phyloP scores from a whole-genome alignment of 805 yeast species.

The Sporopachydermia quercuum region DNA sequence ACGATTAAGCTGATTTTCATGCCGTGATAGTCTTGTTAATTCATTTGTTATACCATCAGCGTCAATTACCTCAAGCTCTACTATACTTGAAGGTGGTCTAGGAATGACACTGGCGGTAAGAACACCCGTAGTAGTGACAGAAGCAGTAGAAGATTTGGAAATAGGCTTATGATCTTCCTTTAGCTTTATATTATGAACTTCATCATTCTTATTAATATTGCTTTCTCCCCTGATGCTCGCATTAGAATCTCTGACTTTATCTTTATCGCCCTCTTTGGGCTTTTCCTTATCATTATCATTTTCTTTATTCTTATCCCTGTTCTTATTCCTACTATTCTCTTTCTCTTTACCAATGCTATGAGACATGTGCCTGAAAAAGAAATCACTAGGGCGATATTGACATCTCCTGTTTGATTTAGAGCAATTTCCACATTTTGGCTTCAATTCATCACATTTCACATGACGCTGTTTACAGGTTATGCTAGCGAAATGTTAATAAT shows the following conservation, averaged over 20 bases:
- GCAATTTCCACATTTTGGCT: constrained; percentile 7
- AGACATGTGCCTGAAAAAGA: constrained; percentile 3
- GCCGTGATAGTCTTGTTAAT: too few relatives aligned
- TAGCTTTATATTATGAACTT: too few relatives aligned
- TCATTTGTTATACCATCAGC: too few relatives aligned
- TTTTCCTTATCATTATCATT: constrained; percentile 13
- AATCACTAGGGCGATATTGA: constrained; percentile 5
- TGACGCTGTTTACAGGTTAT: constrained; percentile 8
- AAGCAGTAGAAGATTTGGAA: background rate
- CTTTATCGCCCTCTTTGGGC: constrained; percentile 12
- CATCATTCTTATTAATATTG: background rate
- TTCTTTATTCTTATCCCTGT: constrained; percentile 14
- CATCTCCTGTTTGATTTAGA: constrained; percentile 5
- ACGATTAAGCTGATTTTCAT: too few relatives aligned
- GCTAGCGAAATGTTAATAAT: constrained; percentile 3
- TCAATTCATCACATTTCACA: constrained; percentile 7
- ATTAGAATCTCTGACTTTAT: constrained; percentile 8
- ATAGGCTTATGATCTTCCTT: too few relatives aligned
- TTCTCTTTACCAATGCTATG: constrained; percentile 7
- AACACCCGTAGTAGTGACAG: too few relatives aligned
- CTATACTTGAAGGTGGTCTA: too few relatives aligned
- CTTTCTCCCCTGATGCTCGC: background rate
- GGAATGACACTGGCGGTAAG: too few relatives aligned
- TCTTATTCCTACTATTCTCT: constrained; percentile 11
- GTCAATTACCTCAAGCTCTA: too few relatives aligned